phyloP scores from a whole-genome alignment of 2,329 filamentous ascomycete species.

The Aureobasidium leucospermi region DNA sequence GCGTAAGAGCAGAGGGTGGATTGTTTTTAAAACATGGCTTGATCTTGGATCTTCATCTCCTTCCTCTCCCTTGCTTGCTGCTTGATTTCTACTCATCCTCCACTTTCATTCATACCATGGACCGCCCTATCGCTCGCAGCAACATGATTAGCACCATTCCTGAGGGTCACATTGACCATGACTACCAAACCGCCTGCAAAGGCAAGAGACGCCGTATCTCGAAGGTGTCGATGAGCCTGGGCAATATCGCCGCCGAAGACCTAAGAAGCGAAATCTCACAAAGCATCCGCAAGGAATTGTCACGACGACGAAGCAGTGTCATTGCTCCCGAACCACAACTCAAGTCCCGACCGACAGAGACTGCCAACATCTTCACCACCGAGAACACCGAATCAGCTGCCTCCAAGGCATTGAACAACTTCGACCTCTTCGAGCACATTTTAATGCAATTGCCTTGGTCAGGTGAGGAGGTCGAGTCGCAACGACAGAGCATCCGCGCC shows the following conservation, averaged over 20 bases:
- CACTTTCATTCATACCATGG: background rate
- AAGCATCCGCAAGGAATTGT: slow-evolving; percentile 11
- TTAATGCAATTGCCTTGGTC: slow-evolving; percentile 8
- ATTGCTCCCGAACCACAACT: slow-evolving; percentile 5
- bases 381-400: background rate
- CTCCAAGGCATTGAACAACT: slow-evolving; percentile 1
- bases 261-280: slow-evolving; percentile 4
- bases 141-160: slow-evolving; percentile 6
- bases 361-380: background rate
- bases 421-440: slow-evolving; percentile 8
- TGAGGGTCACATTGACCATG: background rate
- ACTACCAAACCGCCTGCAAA: background rate
- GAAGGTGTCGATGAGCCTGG: slow-evolving; percentile 11
- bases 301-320: slow-evolving; percentile 8
- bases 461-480: background rate
- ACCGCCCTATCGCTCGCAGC: background rate
- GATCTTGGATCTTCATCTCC: background rate
- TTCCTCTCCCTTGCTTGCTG: background rate
- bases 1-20: background rate
- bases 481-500: slow-evolving; percentile 4
- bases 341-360: background rate
- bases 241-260: background rate
- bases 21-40: background rate
- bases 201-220: slow-evolving; percentile 10
- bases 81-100: background rate